A percentile compares a stretch with the other conserved stretches of the same genome.
Evolutionary conservation across 805 yeast species (phyloP).

Genomic region (Sugiyamaella floridensis): DNA sequence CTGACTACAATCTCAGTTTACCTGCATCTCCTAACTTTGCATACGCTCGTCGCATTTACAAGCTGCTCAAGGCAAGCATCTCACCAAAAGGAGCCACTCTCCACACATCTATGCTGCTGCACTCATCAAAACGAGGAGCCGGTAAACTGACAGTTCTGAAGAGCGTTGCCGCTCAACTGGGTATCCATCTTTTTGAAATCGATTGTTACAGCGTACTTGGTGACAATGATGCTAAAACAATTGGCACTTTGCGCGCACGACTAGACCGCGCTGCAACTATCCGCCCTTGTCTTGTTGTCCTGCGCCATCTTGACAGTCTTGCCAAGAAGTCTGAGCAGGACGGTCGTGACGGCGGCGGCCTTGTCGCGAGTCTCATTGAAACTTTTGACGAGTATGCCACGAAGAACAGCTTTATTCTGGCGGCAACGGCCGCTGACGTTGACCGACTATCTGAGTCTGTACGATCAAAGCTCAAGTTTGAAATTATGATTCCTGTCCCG

Average conservation of each 20-base stretch:
- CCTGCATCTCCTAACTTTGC: slow-evolving; percentile 44
- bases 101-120: slow-evolving; percentile 57
- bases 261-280: slow-evolving; percentile 55
- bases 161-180: slow-evolving; percentile 49
- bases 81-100: slow-evolving; percentile 33
- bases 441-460: slow-evolving; percentile 62
- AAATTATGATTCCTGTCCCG: slow-evolving; percentile 70
- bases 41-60: slow-evolving; percentile 45
- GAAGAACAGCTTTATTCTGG: slow-evolving; percentile 42
- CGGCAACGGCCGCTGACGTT: slow-evolving; percentile 62
- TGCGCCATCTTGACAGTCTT: slow-evolving; percentile 70
- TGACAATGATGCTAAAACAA: slow-evolving; percentile 68
- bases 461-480: slow-evolving; percentile 68
- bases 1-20: slow-evolving; percentile 32
- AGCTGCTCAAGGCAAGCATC: slow-evolving; percentile 46
- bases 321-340: slow-evolving; percentile 60
- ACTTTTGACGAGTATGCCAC: slow-evolving; percentile 48
- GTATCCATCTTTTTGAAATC: slow-evolving; percentile 58
- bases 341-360: slow-evolving; percentile 34
- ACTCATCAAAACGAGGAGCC: slow-evolving; percentile 63
- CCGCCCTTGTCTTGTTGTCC: slow-evolving; percentile 43
- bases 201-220: slow-evolving; percentile 64
- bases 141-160: slow-evolving; percentile 68
- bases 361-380: slow-evolving; percentile 45
- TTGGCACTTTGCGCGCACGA: slow-evolving; percentile 72